Evolutionary conservation across 2,329 filamentous ascomycete genomes (phyloP), one percentile per base, ranked within the genome.

Genomic region (Amylocarpus encephaloides): DNA sequence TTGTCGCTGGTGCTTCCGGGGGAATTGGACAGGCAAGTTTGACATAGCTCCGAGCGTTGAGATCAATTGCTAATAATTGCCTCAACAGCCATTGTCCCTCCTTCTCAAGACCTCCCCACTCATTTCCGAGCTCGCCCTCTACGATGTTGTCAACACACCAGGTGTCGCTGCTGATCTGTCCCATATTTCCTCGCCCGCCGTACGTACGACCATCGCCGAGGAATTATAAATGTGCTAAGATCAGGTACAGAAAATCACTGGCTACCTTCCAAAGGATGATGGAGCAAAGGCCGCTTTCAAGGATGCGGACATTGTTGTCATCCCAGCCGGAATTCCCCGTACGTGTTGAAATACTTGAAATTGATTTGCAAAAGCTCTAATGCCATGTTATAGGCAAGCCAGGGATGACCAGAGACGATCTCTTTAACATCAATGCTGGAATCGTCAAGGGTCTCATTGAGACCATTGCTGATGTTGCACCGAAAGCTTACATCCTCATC

Each of bases 401-500:
- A 64, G 93, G 93, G 66, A 98, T 98, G 93, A 96, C 88, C 72
- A 90, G 93, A 76, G 93, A 98, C 66, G 93, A 97, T 69, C 88
- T 98, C 53, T 98, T 98, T 86, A 96, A 96, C 77, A 95, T 96
- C 79, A 98, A 98, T 71, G 93, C 93, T 54, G 88, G 91, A 65
- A 98, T 98, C 67, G 93, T 98, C 68, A 89, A 93, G 75, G 90
- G 88, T 63, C 80, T 98, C 61, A 85, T 94, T 64, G 86, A 95
- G 77, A 84, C 87, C 47, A 82, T 89, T 64, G 90, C 92, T 63
- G 84, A 96, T 69, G 82, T 86, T 67, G 85, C 84, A 69, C 93
- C 93, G 68, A 94, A 96, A 71, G 93, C 93, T 49, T 95, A 85
- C 75, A 83, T 95, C 69, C 83, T 97, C 59, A 84, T 98, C 76